Base-by-base conservation (phyloP, 305 asterid species). In the Caryopteris hybrid region DNA sequence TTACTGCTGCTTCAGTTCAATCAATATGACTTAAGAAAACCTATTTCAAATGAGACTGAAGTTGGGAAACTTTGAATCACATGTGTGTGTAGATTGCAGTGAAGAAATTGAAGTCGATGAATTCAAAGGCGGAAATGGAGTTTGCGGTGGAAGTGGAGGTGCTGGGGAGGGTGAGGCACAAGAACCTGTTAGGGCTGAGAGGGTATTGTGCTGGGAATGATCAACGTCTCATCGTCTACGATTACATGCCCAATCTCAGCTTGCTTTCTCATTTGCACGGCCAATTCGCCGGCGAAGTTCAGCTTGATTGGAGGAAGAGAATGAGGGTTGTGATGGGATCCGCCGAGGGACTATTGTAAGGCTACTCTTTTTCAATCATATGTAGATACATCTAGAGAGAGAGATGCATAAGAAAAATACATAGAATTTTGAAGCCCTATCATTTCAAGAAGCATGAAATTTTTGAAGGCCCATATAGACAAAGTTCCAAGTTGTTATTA, bases 121-220 rank as follows among this genome's bases (percentile, higher is more conserved):
- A 80, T 14, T 87, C 89, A 0, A 89, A 89, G 74, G 96, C 96
- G 2, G 96, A 89, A 53, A 89, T 89, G 96, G 96, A 89, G 65
- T 90, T 87, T 45, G 95, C 95, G 0, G 90, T 90, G 64, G 96
- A 90, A 66, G 96, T 90, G 23, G 95, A 90, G 82, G 96, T 90
- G 6, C 81, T 90, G 8, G 96, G 96, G 38, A 81, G 96, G 69
- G 96, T 87, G 18, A 66, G 92, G 43, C 96, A 90, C 88, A 84
- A 87, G 76, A 90, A 90, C 74, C 81, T 90, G 4, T 42, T 90
- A 64, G 96, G 96, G 3, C 78, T 90, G 9, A 74, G 96, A 59
- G 96, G 96, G 1, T 90, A 87, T 20, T 90, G 91, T 54, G 95
- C 81, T 0, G 96, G 87, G 0, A 77, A 70, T 13, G 96, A 90